Conservation (phyloP, 179 eudicot genomes). For the Silene noctiflora region DNA sequence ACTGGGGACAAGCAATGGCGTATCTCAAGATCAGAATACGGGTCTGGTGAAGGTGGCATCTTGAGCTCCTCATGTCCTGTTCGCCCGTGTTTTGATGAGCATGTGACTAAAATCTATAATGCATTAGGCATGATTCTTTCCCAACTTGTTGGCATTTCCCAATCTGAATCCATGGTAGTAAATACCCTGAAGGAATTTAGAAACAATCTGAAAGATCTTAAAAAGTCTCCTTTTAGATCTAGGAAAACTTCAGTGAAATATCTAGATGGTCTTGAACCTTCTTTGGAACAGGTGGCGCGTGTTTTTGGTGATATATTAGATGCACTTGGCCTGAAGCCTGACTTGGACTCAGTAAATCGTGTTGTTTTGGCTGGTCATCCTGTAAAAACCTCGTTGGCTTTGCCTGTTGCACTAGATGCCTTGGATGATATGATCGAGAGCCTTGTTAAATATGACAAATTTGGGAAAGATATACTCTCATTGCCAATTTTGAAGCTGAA, state of each 20-base stretch:
- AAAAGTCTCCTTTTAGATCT: constrained; percentile 58
- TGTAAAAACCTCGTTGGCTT: constrained; percentile 68
- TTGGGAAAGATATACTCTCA: constrained; percentile 40
- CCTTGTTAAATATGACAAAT: constrained; percentile 31
- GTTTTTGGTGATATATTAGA: constrained; percentile 50
- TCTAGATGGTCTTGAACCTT: constrained; percentile 32
- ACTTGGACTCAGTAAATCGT: constrained; percentile 32
- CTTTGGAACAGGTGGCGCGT: constrained; percentile 43
- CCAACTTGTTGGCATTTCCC: constrained; percentile 43
- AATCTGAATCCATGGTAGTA: constrained; percentile 38
- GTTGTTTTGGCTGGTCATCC: constrained; percentile 69
- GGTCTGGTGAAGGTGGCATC: constrained; percentile 47
- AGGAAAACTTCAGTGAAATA: constrained; percentile 49
- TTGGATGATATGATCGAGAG: constrained; percentile 64
- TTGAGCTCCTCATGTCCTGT: constrained; percentile 69
- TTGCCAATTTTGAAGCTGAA: constrained; percentile 72
- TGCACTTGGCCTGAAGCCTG: constrained; percentile 60
- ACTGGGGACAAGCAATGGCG: constrained; percentile 96
- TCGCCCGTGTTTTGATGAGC: constrained; percentile 81
- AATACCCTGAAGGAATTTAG: constrained; percentile 49
- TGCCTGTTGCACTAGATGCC: constrained; percentile 84
- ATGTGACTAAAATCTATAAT: constrained; percentile 70
- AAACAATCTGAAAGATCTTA: constrained; percentile 46
- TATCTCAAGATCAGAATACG: constrained; percentile 80
- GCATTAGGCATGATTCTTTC: constrained; percentile 50